A percentile compares a stretch with the other conserved stretches of the same genome.
phyloP scores from a whole-genome alignment of 768 basidiomycete species.

The Tylopilus rubrobrunneus region DNA sequence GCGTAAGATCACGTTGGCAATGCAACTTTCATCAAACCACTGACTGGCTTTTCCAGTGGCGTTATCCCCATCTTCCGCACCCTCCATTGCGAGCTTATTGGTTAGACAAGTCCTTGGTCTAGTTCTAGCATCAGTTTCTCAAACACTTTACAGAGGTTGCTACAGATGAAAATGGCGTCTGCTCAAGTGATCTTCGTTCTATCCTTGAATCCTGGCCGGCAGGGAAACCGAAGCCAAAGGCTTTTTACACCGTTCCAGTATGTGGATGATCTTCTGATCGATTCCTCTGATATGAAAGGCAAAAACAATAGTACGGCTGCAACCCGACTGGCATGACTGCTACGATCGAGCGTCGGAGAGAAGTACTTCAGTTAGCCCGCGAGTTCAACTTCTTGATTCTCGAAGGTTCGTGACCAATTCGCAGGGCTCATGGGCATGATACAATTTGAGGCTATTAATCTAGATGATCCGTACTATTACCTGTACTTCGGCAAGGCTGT shows the following conservation, averaged over 20 bases:
- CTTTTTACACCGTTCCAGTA: constrained; percentile 80
- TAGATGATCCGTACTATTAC: constrained; percentile 80
- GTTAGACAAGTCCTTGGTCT: constrained; percentile 30
- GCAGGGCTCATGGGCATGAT: neutral
- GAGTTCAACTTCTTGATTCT: constrained; percentile 78
- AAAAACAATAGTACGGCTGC: constrained; percentile 59
- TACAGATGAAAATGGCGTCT: constrained; percentile 71
- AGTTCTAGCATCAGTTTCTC: neutral
- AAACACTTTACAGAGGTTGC: constrained; percentile 56
- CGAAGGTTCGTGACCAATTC: constrained; percentile 52
- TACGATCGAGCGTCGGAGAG: constrained; percentile 61
- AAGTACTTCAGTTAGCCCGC: constrained; percentile 66
- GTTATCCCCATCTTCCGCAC: constrained; percentile 59
- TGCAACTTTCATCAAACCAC: constrained; percentile 10
- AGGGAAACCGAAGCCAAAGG: constrained; percentile 66
- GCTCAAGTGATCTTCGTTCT: constrained; percentile 52
- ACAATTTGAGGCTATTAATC: neutral
- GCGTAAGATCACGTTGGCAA: constrained; percentile 42
- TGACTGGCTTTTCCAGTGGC: constrained; percentile 41
- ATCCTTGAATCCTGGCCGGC: constrained; percentile 74
- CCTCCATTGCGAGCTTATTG: constrained; percentile 57
- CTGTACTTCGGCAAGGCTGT: constrained; percentile 67
- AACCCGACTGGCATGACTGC: constrained; percentile 86
- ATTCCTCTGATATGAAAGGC: constrained; percentile 1
- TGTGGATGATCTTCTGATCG: constrained; percentile 16